Conservation (phyloP, 768 basidiomycete species). For the Psilocybe tampanensis region DNA sequence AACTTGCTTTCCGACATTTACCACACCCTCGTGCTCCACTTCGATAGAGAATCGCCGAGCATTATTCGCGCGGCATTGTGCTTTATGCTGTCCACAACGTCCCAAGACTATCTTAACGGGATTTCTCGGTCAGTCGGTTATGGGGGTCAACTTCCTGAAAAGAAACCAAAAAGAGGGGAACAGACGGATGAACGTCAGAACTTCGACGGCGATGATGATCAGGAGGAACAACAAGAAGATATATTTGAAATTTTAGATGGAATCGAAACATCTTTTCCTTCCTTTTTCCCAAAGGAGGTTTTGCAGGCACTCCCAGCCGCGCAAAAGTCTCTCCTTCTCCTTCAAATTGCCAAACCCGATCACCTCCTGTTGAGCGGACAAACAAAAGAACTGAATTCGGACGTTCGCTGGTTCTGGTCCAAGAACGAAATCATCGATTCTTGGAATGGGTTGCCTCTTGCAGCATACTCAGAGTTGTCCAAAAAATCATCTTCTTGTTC, state of each 20-base stretch:
- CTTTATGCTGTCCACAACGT: conserved; percentile 66
- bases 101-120: conserved; percentile 60
- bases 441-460: conserved; percentile 35
- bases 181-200: conserved; percentile 31
- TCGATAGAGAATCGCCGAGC: conserved; percentile 54
- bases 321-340: conserved; percentile 66
- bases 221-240: conserved; percentile 40
- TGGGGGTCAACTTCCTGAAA: conserved; percentile 31
- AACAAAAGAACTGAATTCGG: conserved; percentile 19
- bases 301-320: conserved; percentile 61
- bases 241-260: conserved; percentile 38
- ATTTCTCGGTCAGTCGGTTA: conserved; percentile 66
- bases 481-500: neutral
- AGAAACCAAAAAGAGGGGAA: conserved; percentile 24
- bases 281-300: conserved; percentile 59
- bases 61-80: conserved; percentile 59
- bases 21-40: conserved; percentile 50
- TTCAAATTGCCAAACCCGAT: conserved; percentile 64
- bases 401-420: conserved; percentile 68
- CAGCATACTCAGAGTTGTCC: conserved; percentile 4
- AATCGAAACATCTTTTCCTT: conserved; percentile 53
- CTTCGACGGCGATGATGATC: conserved; percentile 39
- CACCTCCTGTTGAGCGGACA: conserved; percentile 53
- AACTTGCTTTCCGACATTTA: conserved; percentile 66
- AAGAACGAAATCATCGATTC: conserved; percentile 49